These are phyloP conservation scores for Forsythia viridissima DNA, from an alignment of 257 asterid genomes.

Conservation along the genomic window DNA sequence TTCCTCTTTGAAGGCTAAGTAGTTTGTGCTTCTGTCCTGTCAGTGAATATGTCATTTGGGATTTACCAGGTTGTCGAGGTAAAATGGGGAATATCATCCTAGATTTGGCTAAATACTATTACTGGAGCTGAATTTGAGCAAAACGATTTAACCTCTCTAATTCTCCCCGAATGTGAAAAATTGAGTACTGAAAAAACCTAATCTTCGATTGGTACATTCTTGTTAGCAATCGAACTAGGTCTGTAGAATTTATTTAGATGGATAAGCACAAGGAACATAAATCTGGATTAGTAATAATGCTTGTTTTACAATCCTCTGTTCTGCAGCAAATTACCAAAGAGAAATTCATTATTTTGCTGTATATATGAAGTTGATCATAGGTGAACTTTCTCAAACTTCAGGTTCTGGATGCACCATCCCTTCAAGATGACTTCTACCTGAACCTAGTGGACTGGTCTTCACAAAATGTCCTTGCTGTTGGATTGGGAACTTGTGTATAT, in stretches of 20 bases:
- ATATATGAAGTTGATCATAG: conserved; percentile 1
- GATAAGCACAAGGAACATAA: background rate
- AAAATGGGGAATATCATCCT: background rate
- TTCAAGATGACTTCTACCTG: conserved; percentile 95
- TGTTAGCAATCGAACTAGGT: background rate
- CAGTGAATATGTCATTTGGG: too few species aligned
- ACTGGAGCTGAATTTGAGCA: background rate
- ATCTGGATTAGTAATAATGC: background rate
- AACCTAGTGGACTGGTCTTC: conserved; percentile 99
- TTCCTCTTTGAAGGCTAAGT: too few species aligned
- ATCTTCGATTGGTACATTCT: background rate
- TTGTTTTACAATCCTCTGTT: background rate
- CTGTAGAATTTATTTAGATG: background rate
- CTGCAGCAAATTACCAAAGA: background rate
- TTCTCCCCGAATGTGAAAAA: background rate
- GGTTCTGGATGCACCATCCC: conserved; percentile 97
- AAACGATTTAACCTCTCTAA: background rate
- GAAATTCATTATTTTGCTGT: background rate
- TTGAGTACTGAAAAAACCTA: background rate
- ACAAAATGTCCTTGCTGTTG: conserved; percentile 98
- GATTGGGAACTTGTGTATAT: conserved; percentile 91
- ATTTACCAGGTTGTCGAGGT: background rate
- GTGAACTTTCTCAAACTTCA: conserved; percentile 26
- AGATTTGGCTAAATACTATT: background rate
- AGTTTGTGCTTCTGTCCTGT: background rate